Evolutionary conservation across 2,329 filamentous ascomycete genomes (phyloP).

Genomic region (Catunica adiposa): DNA sequence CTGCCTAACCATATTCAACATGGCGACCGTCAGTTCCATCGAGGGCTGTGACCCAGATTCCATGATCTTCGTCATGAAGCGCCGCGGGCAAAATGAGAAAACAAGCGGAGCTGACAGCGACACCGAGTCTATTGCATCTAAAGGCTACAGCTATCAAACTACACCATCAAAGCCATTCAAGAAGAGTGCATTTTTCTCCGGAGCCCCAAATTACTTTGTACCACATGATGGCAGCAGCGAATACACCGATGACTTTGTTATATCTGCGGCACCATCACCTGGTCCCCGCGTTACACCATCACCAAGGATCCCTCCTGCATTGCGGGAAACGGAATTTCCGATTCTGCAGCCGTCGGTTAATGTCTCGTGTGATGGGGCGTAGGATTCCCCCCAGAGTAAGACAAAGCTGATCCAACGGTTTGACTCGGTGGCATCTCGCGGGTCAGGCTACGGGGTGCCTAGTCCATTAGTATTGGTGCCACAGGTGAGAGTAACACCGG

Average conservation of each 20-base stretch:
- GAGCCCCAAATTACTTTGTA: constrained; percentile 1
- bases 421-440: background rate
- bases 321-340: constrained; percentile 2
- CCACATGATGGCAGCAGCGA: background rate
- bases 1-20: background rate
- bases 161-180: constrained; percentile 11
- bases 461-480: constrained; percentile 24
- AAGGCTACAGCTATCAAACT: constrained; percentile 7
- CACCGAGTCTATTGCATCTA: constrained; percentile 5
- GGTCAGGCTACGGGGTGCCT: constrained; percentile 3
- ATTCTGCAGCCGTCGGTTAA: constrained; percentile 10
- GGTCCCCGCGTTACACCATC: constrained; percentile 3
- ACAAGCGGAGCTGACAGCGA: constrained; percentile 1
- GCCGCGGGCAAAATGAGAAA: constrained; percentile 1
- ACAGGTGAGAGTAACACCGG: constrained; percentile 28
- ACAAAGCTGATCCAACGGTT: background rate
- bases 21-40: background rate
- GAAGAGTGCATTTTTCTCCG: background rate
- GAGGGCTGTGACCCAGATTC: background rate
- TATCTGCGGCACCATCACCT: constrained; percentile 1
- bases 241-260: background rate
- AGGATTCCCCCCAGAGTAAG: background rate
- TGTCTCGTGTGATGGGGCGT: constrained; percentile 3
- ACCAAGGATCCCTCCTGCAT: constrained; percentile 1
- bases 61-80: constrained; percentile 11